Evolutionary conservation across 108 stramenopile species (phyloP).

Genomic region (Schizochytrium sp.): DNA sequence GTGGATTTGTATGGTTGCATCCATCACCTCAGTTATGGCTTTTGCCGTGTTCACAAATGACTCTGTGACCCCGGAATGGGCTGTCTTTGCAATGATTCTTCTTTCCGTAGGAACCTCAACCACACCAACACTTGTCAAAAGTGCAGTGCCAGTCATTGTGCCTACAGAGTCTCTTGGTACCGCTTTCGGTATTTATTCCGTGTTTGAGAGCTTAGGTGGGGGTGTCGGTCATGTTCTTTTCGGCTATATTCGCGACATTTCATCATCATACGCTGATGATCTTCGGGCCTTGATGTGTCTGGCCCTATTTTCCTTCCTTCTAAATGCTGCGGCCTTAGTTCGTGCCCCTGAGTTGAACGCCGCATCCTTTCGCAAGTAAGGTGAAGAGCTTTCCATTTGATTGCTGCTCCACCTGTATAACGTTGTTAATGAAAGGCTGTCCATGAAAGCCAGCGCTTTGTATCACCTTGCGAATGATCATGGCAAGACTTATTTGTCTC

Average conservation of each 20-base stretch:
- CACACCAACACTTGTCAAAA: constrained; percentile 56
- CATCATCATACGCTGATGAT: neutral
- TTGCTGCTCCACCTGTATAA: no score
- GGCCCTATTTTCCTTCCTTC: neutral
- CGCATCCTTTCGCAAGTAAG: neutral
- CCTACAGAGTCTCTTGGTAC: constrained; percentile 27
- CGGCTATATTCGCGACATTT: neutral
- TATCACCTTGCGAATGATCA: no score
- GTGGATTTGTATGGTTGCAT: constrained; percentile 40
- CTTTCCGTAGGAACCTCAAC: constrained; percentile 37
- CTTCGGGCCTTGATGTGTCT: constrained; percentile 19
- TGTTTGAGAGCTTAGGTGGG: constrained; percentile 51
- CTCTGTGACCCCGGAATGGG: neutral
- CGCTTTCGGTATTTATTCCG: constrained; percentile 47
- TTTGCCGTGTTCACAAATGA: constrained; percentile 47
- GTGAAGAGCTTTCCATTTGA: neutral
- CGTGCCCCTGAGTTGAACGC: constrained; percentile 30
- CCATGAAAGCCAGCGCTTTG: no score
- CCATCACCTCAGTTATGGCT: neutral
- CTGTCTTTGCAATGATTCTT: constrained; percentile 25
- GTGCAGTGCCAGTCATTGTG: constrained; percentile 39
- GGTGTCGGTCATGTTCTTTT: constrained; percentile 29
- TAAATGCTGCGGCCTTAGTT: constrained; percentile 24
- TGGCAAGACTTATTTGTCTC: no score
- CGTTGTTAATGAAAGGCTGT: no score